A percentile compares a stretch with the other conserved stretches of the same genome.
Conservation (phyloP, 495 filamentous ascomycete species). For the Trichocladium antarcticum region DNA sequence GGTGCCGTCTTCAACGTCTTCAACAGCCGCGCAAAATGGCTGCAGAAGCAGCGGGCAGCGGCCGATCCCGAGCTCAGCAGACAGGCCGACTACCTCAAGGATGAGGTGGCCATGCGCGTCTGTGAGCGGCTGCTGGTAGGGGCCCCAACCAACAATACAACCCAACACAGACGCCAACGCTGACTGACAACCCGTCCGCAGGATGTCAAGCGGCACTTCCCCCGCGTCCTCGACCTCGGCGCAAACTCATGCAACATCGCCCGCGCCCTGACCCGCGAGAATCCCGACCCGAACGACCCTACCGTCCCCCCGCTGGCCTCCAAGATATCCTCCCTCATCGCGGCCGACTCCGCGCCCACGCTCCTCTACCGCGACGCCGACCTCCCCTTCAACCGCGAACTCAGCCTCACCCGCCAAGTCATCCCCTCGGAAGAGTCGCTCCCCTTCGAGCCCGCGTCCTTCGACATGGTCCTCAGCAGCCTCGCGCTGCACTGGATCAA, state of each 20-base stretch:
- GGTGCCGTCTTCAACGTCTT: slow-evolving; percentile 79
- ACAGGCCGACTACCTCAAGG: slow-evolving; percentile 78
- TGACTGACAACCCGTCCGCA: slow-evolving; percentile 27
- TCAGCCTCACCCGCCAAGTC: slow-evolving; percentile 60
- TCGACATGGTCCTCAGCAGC: slow-evolving; percentile 81
- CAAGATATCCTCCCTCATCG: slow-evolving; percentile 59
- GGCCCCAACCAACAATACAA: background rate
- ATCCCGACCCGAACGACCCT: slow-evolving; percentile 48
- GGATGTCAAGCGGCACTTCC: slow-evolving; percentile 86
- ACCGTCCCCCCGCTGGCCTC: slow-evolving; percentile 51
- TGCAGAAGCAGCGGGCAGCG: slow-evolving; percentile 83
- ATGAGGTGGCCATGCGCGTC: slow-evolving; percentile 77
- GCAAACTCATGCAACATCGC: slow-evolving; percentile 95
- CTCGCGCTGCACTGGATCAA: slow-evolving; percentile 96
- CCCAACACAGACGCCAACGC: background rate
- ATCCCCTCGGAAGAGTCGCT: slow-evolving; percentile 59
- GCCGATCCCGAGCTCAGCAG: slow-evolving; percentile 57
- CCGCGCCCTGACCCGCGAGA: slow-evolving; percentile 56
- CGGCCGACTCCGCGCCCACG: slow-evolving; percentile 65
- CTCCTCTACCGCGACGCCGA: slow-evolving; percentile 75
- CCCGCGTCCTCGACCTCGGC: slow-evolving; percentile 80
- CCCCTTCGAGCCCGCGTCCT: slow-evolving; percentile 64
- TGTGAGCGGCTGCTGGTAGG: slow-evolving; percentile 75
- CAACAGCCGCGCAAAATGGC: slow-evolving; percentile 72
- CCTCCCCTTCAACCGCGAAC: slow-evolving; percentile 65